Evolutionary conservation across 495 filamentous ascomycete genomes (phyloP).

Genomic region (Lichina pygmaea): DNA sequence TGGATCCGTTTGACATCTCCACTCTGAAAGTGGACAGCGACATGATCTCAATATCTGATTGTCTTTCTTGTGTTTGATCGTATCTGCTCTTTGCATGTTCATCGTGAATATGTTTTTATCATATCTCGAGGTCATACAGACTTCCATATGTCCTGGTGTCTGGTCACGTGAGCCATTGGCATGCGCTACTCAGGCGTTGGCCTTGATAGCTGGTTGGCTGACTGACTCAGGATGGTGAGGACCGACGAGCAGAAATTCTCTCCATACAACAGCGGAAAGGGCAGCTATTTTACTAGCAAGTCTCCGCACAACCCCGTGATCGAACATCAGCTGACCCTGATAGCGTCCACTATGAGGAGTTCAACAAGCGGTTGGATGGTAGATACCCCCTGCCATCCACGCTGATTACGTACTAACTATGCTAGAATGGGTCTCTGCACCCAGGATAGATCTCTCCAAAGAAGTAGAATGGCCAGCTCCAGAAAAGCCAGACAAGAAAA

Average conservation of each 20-base stretch:
- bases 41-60: too few relatives aligned
- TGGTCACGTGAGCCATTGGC: background rate
- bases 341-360: conserved; percentile 89
- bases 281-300: conserved; percentile 55
- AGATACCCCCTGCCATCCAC: conserved; percentile 1
- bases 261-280: conserved; percentile 67
- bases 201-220: conserved; percentile 1
- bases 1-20: background rate
- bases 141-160: background rate
- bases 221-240: conserved; percentile 40
- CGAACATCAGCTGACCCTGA: background rate
- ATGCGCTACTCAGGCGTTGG: background rate
- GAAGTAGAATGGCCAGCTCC: conserved; percentile 58
- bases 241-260: conserved; percentile 78
- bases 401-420: conserved; percentile 1
- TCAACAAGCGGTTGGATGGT: conserved; percentile 93
- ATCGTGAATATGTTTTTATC: too few relatives aligned
- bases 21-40: too few relatives aligned
- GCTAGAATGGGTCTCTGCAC: conserved; percentile 60
- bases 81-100: too few relatives aligned
- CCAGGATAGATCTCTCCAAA: conserved; percentile 52
- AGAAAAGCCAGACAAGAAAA: conserved; percentile 43
- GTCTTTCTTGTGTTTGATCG: too few relatives aligned
- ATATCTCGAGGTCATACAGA: too few relatives aligned
- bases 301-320: background rate